Base-by-base conservation (phyloP, 805 yeast genomes). In the Pichia cephalocereana region DNA sequence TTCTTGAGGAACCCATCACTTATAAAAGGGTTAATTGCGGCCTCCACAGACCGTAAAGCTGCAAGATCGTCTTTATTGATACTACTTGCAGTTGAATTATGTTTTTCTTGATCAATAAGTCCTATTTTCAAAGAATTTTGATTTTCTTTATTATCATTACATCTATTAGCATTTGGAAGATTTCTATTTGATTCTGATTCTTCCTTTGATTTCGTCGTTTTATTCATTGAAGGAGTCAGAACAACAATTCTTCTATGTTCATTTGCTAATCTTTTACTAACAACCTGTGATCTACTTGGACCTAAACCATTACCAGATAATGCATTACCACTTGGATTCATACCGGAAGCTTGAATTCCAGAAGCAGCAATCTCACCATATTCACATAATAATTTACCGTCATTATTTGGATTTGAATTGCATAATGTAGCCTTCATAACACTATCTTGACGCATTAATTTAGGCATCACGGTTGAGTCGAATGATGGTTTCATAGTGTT, bases 341-440 rank as follows among this genome's bases (percentile, higher is more conserved):
- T 45, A 23, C 52, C 55, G 8, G 55, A 52, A 34, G 52, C 53
- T 36, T 52, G 51, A 43, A 79, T 73, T 11, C 86, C 86, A 3
- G 83, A 76, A 3, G 86, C 86, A 38, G 75, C 75, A 46, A 80
- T 71, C 54, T 80, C 84, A 45, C 74, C 76, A 55, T 70, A 75
- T 44, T 70, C 74, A 41, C 64, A 64, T 38, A 61, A 53, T 23
- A 59, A 48, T 48, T 59, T 58, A 31, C 52, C 50, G 19, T 57
- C 62, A 17, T 47, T 44, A n/a, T 38, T 19, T 14, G 36, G 43
- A 12, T 41, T 43, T 32, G 52, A 43, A 14, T 43, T 38, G 7
- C 30, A 34, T 34, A 14, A 34, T 15, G 10, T 37, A 17, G 23
- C 32, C 14, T 37, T 45, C 10, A 48, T 31, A n/a, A 38, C 27